Evolutionary conservation across 1,284 basidiomycete genomes (phyloP).

Genomic region (Apiotrichum montevideense): DNA sequence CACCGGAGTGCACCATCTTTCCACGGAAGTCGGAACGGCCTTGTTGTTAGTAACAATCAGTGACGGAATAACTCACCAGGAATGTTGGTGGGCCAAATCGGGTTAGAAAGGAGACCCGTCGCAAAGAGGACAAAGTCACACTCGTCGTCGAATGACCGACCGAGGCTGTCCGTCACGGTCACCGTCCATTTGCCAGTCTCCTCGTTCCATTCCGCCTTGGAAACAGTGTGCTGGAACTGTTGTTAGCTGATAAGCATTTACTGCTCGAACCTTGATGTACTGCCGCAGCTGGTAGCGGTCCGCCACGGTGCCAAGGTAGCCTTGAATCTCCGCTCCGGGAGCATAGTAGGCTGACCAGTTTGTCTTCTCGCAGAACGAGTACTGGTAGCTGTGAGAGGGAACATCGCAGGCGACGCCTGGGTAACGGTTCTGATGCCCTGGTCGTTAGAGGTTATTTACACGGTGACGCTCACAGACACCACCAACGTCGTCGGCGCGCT

Average conservation of each 20-base stretch:
- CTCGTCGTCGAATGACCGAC: conserved; percentile 15
- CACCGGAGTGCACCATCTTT: conserved; percentile 24
- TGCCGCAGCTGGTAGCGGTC: conserved; percentile 17
- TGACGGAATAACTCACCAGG: conserved; percentile 4
- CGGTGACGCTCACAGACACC: conserved; percentile 11
- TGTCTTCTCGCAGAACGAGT: conserved; percentile 19
- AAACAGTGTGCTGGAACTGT: not conserved
- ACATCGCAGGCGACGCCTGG: conserved; percentile 29
- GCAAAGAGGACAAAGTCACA: conserved; percentile 36
- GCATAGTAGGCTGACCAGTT: conserved; percentile 28
- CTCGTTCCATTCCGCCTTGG: conserved; percentile 19
- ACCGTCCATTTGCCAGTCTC: conserved; percentile 29
- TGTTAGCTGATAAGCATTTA: too few relatives aligned
- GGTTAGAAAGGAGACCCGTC: conserved; percentile 22
- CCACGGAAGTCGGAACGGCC: conserved; percentile 22
- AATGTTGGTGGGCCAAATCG: conserved; percentile 22
- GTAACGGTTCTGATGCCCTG: conserved; percentile 29
- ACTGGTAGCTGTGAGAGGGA: conserved; percentile 30
- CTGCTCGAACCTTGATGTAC: conserved; percentile 19
- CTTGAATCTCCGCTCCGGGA: conserved; percentile 25
- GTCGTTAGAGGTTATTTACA: not conserved
- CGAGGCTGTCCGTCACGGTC: conserved; percentile 7
- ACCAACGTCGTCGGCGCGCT: conserved; percentile 10
- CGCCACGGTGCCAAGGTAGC: conserved; percentile 21
- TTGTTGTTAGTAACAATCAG: too few relatives aligned